Conservation (phyloP, 176 grass and related monocot species). For the Calamus simplicifolius region DNA sequence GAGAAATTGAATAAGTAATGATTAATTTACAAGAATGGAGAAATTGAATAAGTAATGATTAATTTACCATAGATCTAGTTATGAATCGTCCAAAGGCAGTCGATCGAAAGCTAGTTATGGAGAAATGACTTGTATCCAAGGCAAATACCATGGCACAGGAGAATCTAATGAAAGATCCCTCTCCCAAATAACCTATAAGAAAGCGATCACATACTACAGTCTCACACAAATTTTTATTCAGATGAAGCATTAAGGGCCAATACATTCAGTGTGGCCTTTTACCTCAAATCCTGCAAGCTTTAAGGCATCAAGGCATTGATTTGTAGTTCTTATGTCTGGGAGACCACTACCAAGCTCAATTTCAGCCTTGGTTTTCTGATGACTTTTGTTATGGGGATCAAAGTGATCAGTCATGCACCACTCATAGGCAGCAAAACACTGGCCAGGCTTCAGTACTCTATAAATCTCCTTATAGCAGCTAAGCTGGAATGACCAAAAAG, state of each 20-base stretch:
- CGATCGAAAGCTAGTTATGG: conserved; percentile 82
- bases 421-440: conserved; percentile 87
- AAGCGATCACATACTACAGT: not conserved
- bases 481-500: conserved; percentile 44
- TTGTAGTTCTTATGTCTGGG: conserved; percentile 76
- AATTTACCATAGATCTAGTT: conserved; percentile 62
- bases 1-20: too few species aligned
- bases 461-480: conserved; percentile 92
- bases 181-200: conserved; percentile 73
- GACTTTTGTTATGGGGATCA: conserved; percentile 63
- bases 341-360: conserved; percentile 88
- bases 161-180: conserved; percentile 88
- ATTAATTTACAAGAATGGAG: too few species aligned
- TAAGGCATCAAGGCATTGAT: conserved; percentile 81
- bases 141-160: conserved; percentile 84
- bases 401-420: conserved; percentile 94
- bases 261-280: not conserved
- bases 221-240: too few species aligned
- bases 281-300: conserved; percentile 95
- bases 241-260: too few species aligned
- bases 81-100: conserved; percentile 70
- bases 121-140: conserved; percentile 75
- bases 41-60: conserved; percentile 3
- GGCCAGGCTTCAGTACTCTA: conserved; percentile 88
- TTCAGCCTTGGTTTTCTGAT: conserved; percentile 79